A percentile compares a stretch with the other conserved stretches of the same genome.
Conservation (phyloP, 352 stramenopile genomes). For the Phytophthora hybrid region DNA sequence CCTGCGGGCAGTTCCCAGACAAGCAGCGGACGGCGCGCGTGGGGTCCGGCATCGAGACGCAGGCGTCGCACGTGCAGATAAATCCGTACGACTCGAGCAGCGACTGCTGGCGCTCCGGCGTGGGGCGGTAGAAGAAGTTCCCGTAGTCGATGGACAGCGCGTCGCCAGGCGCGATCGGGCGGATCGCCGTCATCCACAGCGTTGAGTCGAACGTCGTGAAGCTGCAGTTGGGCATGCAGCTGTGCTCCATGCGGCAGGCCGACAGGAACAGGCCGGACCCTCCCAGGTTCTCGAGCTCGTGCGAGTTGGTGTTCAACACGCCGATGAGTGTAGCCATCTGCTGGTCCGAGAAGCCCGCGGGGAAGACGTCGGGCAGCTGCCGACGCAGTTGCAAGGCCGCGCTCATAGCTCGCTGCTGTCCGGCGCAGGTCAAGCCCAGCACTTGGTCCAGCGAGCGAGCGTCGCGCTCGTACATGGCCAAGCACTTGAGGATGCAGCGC, state of each 20-base stretch:
- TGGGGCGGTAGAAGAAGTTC: conserved; percentile 83
- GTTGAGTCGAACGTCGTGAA: conserved; percentile 75
- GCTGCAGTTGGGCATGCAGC: conserved; percentile 74
- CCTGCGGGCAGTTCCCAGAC: conserved; percentile 39
- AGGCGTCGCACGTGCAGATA: conserved; percentile 68
- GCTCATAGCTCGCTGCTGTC: conserved; percentile 49
- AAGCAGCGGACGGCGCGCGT: conserved; percentile 68
- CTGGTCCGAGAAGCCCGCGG: conserved; percentile 56
- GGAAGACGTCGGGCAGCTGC: conserved; percentile 63
- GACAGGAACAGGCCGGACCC: conserved; percentile 78
- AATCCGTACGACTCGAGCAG: conserved; percentile 76
- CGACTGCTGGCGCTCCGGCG: conserved; percentile 60
- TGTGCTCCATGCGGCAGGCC: conserved; percentile 81
- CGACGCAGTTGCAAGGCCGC: conserved; percentile 55
- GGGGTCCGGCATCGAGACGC: conserved; percentile 54
- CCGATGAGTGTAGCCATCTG: conserved; percentile 75
- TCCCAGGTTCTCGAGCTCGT: conserved; percentile 78
- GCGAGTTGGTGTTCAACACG: conserved; percentile 79
- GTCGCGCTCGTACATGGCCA: conserved; percentile 67
- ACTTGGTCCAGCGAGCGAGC: conserved; percentile 54
- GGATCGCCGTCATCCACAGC: conserved; percentile 84
- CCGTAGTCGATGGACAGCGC: conserved; percentile 82
- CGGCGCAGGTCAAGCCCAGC: conserved; percentile 55
- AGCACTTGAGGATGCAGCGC: conserved; percentile 73
- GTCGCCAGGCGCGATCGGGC: conserved; percentile 64